Conservation (phyloP, 768 basidiomycete genomes). For the Mycena indigotica region DNA sequence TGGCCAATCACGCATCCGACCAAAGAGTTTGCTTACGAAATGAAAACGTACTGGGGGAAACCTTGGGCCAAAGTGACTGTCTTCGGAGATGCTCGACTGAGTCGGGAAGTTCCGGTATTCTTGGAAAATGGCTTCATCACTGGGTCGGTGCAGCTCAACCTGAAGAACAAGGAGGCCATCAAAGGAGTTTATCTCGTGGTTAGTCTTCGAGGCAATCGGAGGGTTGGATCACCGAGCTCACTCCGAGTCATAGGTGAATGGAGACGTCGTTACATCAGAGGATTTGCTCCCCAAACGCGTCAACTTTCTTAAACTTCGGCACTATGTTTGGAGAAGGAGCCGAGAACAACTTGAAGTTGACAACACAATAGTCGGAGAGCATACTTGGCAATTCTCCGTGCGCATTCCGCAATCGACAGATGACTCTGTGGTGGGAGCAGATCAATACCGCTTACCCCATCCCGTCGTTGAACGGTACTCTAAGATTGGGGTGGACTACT, state of each 20-base stretch:
- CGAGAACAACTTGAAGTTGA: background rate
- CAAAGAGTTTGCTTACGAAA: background rate
- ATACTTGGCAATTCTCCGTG: constrained; percentile 12
- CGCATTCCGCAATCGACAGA: background rate
- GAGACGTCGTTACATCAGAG: background rate
- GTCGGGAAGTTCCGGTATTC: background rate
- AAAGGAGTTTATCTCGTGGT: background rate
- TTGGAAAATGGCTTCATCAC: background rate
- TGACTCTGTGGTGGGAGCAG: background rate
- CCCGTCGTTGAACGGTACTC: constrained; percentile 7
- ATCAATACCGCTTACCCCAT: constrained; percentile 14
- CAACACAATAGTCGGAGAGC: constrained; percentile 14
- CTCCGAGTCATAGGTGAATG: background rate
- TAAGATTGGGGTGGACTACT: constrained; percentile 4
- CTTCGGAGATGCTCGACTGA: background rate
- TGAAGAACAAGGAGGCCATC: background rate
- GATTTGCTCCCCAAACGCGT: background rate
- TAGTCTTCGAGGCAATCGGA: no score
- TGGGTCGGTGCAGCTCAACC: background rate
- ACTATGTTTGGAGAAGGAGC: background rate
- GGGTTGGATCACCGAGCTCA: no score
- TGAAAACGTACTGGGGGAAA: background rate
- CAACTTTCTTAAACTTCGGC: background rate
- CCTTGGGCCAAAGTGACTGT: background rate
- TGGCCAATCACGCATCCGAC: background rate